phyloP scores from a whole-genome alignment of 1,284 basidiomycete species.

The Leccinum fuscescens region DNA sequence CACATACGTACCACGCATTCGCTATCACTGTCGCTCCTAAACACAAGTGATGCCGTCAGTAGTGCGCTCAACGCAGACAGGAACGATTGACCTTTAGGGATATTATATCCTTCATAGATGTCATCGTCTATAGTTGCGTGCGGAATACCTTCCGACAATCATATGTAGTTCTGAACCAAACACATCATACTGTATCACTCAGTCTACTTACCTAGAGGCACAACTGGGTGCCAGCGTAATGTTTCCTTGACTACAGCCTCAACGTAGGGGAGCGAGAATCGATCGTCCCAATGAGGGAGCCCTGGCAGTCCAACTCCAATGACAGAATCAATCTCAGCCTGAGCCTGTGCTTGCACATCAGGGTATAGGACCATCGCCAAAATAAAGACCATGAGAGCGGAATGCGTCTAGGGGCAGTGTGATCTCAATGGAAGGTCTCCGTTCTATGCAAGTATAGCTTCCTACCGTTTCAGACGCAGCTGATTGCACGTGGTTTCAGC shows the following conservation, averaged over 20 bases:
- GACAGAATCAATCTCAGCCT: constrained; percentile 43
- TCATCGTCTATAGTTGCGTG: constrained; percentile 46
- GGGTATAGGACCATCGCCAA: constrained; percentile 51
- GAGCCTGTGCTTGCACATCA: constrained; percentile 41
- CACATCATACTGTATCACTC: neutral
- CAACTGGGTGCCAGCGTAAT: constrained; percentile 47
- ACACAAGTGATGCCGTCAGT: neutral
- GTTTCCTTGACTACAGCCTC: constrained; percentile 51
- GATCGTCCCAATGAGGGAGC: constrained; percentile 40
- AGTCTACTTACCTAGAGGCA: constrained; percentile 30
- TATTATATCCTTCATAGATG: constrained; percentile 39
- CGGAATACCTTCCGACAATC: constrained; percentile 32
- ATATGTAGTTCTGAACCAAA: neutral
- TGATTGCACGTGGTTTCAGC: constrained; percentile 3
- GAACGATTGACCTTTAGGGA: constrained; percentile 37
- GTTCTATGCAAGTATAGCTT: neutral
- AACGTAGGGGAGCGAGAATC: constrained; percentile 42
- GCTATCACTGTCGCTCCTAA: constrained; percentile 23
- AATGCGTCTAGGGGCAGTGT: constrained; percentile 37
- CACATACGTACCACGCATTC: constrained; percentile 20
- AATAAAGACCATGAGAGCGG: constrained; percentile 46
- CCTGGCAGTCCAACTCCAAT: constrained; percentile 33
- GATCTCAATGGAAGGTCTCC: constrained; percentile 8
- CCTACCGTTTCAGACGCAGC: constrained; percentile 28
- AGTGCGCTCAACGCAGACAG: neutral